Base-by-base conservation (phyloP, 257 asterid species). In the Solanum medicagineum region DNA sequence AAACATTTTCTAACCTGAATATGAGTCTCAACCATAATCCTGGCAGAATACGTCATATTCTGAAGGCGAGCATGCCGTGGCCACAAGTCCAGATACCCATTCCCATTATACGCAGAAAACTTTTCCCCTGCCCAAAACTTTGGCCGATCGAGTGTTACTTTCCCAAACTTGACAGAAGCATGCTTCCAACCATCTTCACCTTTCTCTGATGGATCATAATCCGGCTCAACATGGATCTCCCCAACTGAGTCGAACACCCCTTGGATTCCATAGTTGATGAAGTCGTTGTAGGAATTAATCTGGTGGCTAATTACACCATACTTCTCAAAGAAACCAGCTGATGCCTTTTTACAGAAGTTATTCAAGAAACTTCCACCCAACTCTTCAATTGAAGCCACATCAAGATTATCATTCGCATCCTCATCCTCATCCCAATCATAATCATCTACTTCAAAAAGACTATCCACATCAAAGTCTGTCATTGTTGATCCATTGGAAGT, bases 51-150 rank as follows among this genome's bases (percentile, higher is more conserved):
- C 8, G 98, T 93, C 98, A 94, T 94, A 87, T 94, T 93, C 88
- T 93, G 98, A 75, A 97, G 97, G 85, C 97, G 98, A 22, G 98
- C 99, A 88, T 97, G 98, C 44, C 97, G 86, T 20, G 99, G 99
- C 55, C 77, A 87, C 92, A 95, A 85, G 4, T 89, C 86, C 89
- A 92, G 65, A 70, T 75, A 85, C 80, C 87, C 92, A 57, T 90
- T 87, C 20, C 90, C 93, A 26, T 94, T 92, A 4, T 95, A 97
- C 32, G 63, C 84, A 0, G 87, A 40, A 81, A 93, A 94, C 86
- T 89, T 92, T 8, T 94, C 98, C 2, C 97, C 96, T 0, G 94
- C 81, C 90, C 89, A 93, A 84, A 92, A 90, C 7, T 62, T 87
- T 29, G 98, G 99, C 17, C 69, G 89, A 8, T 92, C 98, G 29